phyloP scores from a whole-genome alignment of 768 basidiomycete species.

The Suillus alpinus region DNA sequence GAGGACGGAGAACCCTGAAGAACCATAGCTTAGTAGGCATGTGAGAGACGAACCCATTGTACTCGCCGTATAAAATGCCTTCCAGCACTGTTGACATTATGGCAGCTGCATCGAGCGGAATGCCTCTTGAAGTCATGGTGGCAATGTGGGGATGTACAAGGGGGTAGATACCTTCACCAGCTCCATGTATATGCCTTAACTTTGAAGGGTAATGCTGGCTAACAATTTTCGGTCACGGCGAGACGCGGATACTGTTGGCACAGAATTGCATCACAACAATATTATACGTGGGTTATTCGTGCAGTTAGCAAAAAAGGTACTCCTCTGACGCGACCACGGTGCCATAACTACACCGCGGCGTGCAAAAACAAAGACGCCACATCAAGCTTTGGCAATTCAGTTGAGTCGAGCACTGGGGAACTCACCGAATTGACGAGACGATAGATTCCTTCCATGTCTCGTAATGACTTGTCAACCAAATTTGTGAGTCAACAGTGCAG shows the following conservation, averaged over 20 bases:
- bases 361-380: too few species aligned
- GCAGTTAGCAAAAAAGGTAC: too few species aligned
- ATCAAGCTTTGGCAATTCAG: too few species aligned
- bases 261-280: background rate
- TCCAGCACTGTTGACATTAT: slow-evolving; percentile 22
- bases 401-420: too few species aligned
- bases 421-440: background rate
- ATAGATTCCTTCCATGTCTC: background rate
- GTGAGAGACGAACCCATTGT: background rate
- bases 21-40: background rate
- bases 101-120: slow-evolving; percentile 16
- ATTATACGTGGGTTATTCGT: too few species aligned
- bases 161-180: background rate
- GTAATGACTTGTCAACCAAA: background rate
- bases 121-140: slow-evolving; percentile 1
- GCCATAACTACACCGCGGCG: too few species aligned
- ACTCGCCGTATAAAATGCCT: slow-evolving; percentile 21
- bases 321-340: too few species aligned
- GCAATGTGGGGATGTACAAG: background rate
- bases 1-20: slow-evolving; percentile 22
- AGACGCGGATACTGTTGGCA: background rate
- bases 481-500: background rate
- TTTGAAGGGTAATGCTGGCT: background rate
- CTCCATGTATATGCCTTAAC: background rate
- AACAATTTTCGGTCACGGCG: background rate